Base-by-base conservation (phyloP, 1,139 yeast genomes). In the Kluyveromyces sp. region DNA sequence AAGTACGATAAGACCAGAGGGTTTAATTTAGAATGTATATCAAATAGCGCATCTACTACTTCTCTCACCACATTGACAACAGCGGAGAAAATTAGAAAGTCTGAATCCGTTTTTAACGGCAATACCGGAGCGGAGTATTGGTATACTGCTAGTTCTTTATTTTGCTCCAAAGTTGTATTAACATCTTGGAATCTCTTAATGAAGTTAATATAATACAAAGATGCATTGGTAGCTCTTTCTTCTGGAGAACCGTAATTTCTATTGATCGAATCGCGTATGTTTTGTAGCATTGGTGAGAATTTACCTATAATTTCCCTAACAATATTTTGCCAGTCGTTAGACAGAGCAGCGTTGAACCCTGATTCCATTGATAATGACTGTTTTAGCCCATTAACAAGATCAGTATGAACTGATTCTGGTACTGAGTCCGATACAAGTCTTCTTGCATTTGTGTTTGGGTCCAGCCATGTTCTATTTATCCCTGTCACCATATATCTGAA, bases 281-380 rank as follows among this genome's bases (percentile, higher is more conserved):
- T 53, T 37, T 64, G 53, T 34, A 78, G 53, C 29, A 71, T 57
- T 7, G 81, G 81, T 1, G 75, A 66, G 56, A 77, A 78, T 54
- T 78, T 78, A 33, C 61, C 61, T 3, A 68, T 70, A n/a, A 78
- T 70, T 33, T 62, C 67, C 39, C 68, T 69, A 0, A 79, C 71
- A 4, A 72, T 63, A 8, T 59, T 49, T 53, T 73, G 79, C 83
- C 83, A 79, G 54, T 78, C 64, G 0, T 75, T 77, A 15, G 74
- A 70, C 3, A 53, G 45, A 40, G 54, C 59, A 2, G 77, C 73
- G 43, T 70, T 62, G 8, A 68, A 56, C 47, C 67, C 59, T 10
- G 27, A 7, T 7, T 29, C 27, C 0, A 53, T 40, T 8, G 48
- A 10, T 32, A 73, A 52, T n/a, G 58, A 54, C 0, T 44, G 27